Base-by-base conservation (phyloP, 192 early-diverging fungal genomes). In the Chytriomyces sp. region DNA sequence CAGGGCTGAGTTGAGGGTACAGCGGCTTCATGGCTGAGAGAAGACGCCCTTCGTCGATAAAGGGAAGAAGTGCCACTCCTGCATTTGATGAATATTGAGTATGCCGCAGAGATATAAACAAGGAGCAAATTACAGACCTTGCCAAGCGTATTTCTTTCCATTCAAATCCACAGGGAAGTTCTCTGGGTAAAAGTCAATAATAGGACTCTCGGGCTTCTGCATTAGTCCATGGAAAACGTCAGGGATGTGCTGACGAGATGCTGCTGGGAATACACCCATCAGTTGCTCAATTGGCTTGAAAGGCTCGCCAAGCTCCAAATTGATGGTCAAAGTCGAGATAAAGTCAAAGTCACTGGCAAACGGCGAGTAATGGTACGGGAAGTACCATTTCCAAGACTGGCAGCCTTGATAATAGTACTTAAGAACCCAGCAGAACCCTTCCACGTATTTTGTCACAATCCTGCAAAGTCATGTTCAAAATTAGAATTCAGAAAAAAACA, bases 381-480 rank as follows among this genome's bases (percentile, higher is more conserved):
- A 99, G 86, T 91, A 99, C 97, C 97, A 98, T 35, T 94, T 91
- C 98, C 98, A 99, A 13, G 96, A 97, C 69, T 92, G 92, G 43
- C 95, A 92, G 66, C 98, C 98, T 72, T 92, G 86, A 83, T 96
- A 99, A 78, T 99, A 99, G 79, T 99, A 99, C 69, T 90, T 89
- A 13, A 99, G 84, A 5, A 98, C 96, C 98, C 98, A 99, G 81
- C 97, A 96, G 43, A 99, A 81, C n/a, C 96, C 94, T 79, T 92
- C 92, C 5, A 98, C 89, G 75, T 99, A 99, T 10, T 87, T 84
- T 70, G 87, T 85, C 45, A 94, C 89, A 28, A 89, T 79, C 28
- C 82, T 85, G 45, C 8, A 59, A 16, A 28, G 50, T 46, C 68
- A 47, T 81, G 16, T 16, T 63, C 24, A 49, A 82, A 45, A 75